Evolutionary conservation across 1,284 basidiomycete species (phyloP).

Genomic region (Pisolithus thermaeus): DNA sequence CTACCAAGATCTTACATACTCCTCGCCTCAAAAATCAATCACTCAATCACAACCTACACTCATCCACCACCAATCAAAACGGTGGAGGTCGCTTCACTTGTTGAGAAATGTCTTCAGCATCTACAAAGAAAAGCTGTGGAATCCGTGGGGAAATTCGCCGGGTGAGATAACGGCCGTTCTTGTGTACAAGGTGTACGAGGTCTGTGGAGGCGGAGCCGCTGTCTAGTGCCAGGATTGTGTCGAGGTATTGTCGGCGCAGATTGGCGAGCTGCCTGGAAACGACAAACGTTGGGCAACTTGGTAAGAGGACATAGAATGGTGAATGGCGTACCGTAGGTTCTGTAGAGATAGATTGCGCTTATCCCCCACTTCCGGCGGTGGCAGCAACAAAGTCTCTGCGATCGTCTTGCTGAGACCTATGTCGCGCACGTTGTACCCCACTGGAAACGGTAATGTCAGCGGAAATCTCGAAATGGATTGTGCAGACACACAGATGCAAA

Average conservation of each 20-base stretch:
- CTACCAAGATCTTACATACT: too few relatives aligned
- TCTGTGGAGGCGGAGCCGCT: neutral
- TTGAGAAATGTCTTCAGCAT: neutral
- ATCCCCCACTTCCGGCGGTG: neutral
- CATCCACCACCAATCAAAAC: too few relatives aligned
- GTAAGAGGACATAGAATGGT: neutral
- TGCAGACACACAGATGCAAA: neutral
- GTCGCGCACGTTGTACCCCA: neutral
- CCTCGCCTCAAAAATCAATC: too few relatives aligned
- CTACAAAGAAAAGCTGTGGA: neutral
- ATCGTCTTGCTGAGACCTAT: neutral
- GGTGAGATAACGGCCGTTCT: neutral
- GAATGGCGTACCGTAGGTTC: too few relatives aligned
- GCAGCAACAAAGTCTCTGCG: neutral
- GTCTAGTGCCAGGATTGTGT: neutral
- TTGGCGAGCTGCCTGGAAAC: neutral
- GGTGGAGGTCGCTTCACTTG: neutral
- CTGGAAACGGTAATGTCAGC: neutral
- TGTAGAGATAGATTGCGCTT: neutral
- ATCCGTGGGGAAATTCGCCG: neutral
- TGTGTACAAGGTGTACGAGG: neutral
- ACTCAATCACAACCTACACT: too few relatives aligned
- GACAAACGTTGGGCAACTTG: neutral
- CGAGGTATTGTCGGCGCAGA: neutral
- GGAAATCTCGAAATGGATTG: neutral